Evolutionary conservation across 306 rosid genomes (phyloP).

Genomic region (Albizia julibrissin): DNA sequence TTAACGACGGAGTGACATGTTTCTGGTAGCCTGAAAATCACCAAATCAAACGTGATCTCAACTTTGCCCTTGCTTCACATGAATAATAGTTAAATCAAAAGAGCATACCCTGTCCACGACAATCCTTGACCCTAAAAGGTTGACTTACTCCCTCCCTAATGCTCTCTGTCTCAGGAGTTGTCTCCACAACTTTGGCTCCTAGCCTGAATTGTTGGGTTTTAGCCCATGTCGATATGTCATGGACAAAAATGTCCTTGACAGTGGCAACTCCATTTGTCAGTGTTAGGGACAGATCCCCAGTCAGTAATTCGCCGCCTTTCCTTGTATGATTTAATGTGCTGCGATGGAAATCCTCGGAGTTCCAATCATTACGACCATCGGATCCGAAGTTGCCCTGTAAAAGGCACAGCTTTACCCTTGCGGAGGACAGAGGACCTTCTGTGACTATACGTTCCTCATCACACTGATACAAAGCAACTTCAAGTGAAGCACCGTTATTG

Average conservation of each 20-base stretch:
- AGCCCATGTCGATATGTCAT: slow-evolving; percentile 44
- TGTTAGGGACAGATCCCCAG: slow-evolving; percentile 13
- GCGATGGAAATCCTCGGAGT: slow-evolving; percentile 38
- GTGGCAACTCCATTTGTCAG: slow-evolving; percentile 40
- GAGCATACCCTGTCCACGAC: slow-evolving; percentile 53
- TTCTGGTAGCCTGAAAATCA: slow-evolving; percentile 49
- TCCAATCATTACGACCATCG: slow-evolving; percentile 49
- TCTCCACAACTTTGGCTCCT: slow-evolving; percentile 36
- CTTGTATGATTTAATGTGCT: slow-evolving; percentile 28
- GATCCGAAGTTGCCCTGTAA: slow-evolving; percentile 46
- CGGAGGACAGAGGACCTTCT: slow-evolving; percentile 29
- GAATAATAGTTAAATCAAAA: neutral
- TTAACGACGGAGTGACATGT: slow-evolving; percentile 37
- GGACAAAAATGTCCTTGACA: slow-evolving; percentile 25
- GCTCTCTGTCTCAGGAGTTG: neutral
- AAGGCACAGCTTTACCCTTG: slow-evolving; percentile 41
- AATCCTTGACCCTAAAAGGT: slow-evolving; percentile 53
- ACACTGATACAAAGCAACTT: slow-evolving; percentile 31
- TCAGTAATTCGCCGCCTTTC: slow-evolving; percentile 40
- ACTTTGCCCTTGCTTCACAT: neutral
- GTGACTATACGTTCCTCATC: slow-evolving; percentile 24
- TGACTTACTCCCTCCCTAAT: slow-evolving; percentile 58
- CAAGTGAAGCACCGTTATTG: slow-evolving; percentile 22
- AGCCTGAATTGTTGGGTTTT: slow-evolving; percentile 41
- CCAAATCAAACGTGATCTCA: neutral